Base-by-base conservation (phyloP, 805 yeast species). In the Cyberlindnera mississippiensis region DNA sequence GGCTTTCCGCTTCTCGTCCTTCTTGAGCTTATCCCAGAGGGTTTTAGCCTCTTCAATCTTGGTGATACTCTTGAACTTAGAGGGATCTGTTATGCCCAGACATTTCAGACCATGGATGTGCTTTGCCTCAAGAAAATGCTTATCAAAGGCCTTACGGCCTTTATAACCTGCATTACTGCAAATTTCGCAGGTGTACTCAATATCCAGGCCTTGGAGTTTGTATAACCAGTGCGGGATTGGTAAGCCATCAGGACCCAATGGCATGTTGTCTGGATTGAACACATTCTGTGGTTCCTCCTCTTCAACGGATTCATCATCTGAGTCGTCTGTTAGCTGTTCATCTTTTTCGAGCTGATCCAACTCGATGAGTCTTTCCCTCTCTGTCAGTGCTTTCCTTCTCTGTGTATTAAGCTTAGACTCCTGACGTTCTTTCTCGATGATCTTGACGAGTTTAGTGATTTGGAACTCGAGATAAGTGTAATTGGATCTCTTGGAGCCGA, bases 151-250 rank as follows among this genome's bases (percentile, higher is more conserved):
- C 37, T 72, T 68, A 8, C 95, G 71, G 1, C 99, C 99, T 52
- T 76, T 75, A 62, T 82, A 91, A 7, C 68, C 65, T 26, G 64
- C 60, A 53, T 85, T 80, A 5, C 95, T 95, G 59, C 99, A 93
- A 7, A 93, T 76, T 62, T 93, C 97, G 60, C 99, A 93, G 1
- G 63, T 55, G 52, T 78, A 86, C 39, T 75, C 77, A 33, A 76
- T 72, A 42, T 85, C 85, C 10, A 90, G 68, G 0, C 99, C 99
- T 54, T 88, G 89, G 34, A 90, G 67, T 61, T 90, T 93, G 70
- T 79, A 90, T 22, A 93, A 68, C 99, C 99, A 93, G 41, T 72
- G 78, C 2, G 99, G 99, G 22, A 93, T 87, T 1, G 97, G 97
- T 31, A 73, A 75, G 0, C 97, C 97, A 62, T 90, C 97, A 15